phyloP scores from a whole-genome alignment of 768 basidiomycete species.

The Hericium rajendrae region DNA sequence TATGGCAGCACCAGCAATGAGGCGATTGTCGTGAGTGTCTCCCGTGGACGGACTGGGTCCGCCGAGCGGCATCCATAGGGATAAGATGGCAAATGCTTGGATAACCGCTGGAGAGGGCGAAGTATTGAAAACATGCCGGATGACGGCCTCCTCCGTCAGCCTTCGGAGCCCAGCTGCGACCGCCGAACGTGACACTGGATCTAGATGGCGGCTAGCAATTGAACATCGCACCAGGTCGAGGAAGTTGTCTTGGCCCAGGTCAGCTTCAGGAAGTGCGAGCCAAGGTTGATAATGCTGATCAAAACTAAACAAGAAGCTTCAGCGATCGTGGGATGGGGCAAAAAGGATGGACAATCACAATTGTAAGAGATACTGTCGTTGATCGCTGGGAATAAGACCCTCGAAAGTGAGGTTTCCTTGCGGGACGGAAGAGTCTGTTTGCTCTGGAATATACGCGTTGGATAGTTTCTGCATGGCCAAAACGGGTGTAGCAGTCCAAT shows the following conservation, averaged over 20 bases:
- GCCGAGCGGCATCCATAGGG: slow-evolving; percentile 35
- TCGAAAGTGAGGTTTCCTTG: background rate
- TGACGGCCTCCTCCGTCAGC: slow-evolving; percentile 30
- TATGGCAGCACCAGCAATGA: slow-evolving; percentile 32
- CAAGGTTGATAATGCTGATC: slow-evolving; percentile 35
- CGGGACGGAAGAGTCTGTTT: slow-evolving; percentile 11
- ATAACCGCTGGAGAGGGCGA: slow-evolving; percentile 33
- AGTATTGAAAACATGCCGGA: slow-evolving; percentile 32
- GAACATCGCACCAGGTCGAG: slow-evolving; percentile 37
- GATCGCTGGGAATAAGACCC: slow-evolving; percentile 6
- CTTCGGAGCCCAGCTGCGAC: slow-evolving; percentile 32
- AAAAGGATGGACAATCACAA: slow-evolving; percentile 3
- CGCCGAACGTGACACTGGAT: slow-evolving; percentile 23
- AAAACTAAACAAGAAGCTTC: slow-evolving; percentile 22
- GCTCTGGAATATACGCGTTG: slow-evolving; percentile 12
- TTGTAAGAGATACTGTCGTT: slow-evolving; percentile 6
- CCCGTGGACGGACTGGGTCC: slow-evolving; percentile 17
- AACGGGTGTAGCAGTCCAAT: slow-evolving; percentile 37
- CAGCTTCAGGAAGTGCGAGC: slow-evolving; percentile 29
- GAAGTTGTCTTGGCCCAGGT: slow-evolving; percentile 23
- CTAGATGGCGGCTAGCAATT: slow-evolving; percentile 35
- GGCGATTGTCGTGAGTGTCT: slow-evolving; percentile 28
- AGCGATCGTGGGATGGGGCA: background rate
- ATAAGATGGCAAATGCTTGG: slow-evolving; percentile 31
- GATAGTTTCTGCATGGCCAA: slow-evolving; percentile 30